phyloP scores from a whole-genome alignment of 2,329 filamentous ascomycete species.

The Diaporthe nobilis region DNA sequence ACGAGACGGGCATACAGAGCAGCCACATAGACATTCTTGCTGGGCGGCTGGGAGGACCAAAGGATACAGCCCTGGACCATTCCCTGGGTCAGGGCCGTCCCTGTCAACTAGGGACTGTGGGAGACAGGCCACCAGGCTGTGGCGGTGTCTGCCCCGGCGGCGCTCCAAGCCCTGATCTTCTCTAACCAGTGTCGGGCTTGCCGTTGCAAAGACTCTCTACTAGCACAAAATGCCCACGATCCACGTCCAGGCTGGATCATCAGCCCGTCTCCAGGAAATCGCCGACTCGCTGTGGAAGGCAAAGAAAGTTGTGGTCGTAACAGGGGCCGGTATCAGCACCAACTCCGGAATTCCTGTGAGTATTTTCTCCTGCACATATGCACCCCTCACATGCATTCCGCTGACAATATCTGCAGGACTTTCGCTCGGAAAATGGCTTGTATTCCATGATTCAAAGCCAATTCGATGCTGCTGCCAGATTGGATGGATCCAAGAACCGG shows the following conservation, averaged over 20 bases:
- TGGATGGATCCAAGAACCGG: conserved; percentile 49
- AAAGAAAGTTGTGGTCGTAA: conserved; percentile 79
- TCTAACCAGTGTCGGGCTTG: neutral
- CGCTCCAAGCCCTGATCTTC: neutral
- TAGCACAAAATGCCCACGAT: conserved; percentile 68
- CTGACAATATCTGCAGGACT: conserved; percentile 66
- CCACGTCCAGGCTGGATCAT: conserved; percentile 66
- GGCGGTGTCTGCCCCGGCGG: neutral
- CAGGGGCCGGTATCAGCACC: conserved; percentile 81
- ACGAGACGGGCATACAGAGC: conserved; percentile 6
- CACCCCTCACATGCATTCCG: conserved; percentile 27
- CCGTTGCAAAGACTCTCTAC: neutral
- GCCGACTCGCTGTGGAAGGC: conserved; percentile 75
- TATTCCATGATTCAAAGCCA: conserved; percentile 80
- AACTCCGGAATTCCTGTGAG: conserved; percentile 82
- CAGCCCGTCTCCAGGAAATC: conserved; percentile 72
- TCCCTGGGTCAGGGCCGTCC: conserved; percentile 21
- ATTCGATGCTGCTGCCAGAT: conserved; percentile 67
- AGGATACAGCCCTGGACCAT: conserved; percentile 19
- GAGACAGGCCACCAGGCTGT: neutral
- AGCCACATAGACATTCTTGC: neutral
- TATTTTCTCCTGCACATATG: conserved; percentile 18
- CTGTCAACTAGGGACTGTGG: neutral
- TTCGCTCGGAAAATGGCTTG: conserved; percentile 79
- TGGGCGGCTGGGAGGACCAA: neutral